phyloP scores from a whole-genome alignment of 2,329 filamentous ascomycete species.

The Dactylellina haptotyla region DNA sequence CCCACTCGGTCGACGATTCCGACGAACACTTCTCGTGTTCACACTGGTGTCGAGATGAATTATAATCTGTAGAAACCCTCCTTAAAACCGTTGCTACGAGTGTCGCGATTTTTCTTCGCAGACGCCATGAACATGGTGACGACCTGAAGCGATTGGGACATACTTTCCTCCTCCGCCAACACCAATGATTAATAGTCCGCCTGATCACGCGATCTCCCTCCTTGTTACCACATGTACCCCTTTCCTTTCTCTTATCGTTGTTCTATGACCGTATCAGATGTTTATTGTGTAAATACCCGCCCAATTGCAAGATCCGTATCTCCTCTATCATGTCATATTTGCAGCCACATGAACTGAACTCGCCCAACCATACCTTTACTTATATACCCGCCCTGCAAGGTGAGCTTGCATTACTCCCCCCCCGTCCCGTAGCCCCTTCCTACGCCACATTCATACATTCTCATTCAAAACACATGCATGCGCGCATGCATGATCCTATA shows the following conservation, averaged over 20 bases:
- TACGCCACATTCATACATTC: background rate
- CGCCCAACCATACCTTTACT: background rate
- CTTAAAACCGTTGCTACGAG: slow-evolving; percentile 85
- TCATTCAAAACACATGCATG: no score
- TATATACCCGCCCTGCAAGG: no score
- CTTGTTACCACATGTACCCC: background rate
- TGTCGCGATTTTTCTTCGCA: slow-evolving; percentile 64
- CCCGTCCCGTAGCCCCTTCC: background rate
- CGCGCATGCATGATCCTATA: no score
- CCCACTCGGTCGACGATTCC: slow-evolving; percentile 75
- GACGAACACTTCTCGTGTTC: slow-evolving; percentile 63
- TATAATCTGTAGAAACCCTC: slow-evolving; percentile 64
- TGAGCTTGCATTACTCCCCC: no score
- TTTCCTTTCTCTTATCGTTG: background rate
- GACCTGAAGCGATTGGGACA: slow-evolving; percentile 66
- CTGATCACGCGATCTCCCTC: background rate
- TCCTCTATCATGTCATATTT: no score
- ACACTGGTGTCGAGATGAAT: slow-evolving; percentile 74
- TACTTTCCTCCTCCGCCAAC: background rate
- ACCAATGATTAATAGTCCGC: background rate
- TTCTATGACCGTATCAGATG: no score
- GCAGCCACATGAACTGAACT: slow-evolving; percentile 11
- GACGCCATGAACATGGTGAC: slow-evolving; percentile 74
- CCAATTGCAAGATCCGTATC: no score
- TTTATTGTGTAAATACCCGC: no score